phyloP scores from a whole-genome alignment of 1,284 basidiomycete species.

The Fomitopsis palustris region DNA sequence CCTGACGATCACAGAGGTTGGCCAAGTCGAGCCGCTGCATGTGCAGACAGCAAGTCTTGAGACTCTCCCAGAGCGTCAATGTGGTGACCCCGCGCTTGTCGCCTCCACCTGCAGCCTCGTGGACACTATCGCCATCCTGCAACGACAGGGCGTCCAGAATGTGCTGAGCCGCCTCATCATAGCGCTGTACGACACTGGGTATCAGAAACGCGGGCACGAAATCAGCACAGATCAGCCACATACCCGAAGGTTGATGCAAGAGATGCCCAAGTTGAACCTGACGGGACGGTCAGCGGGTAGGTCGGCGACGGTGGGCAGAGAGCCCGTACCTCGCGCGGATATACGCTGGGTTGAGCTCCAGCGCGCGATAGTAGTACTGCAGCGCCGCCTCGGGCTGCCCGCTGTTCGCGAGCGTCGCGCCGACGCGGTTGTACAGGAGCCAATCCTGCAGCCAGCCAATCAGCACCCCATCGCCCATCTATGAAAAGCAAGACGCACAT shows the following conservation, averaged over 20 bases:
- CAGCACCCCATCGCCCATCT: not conserved
- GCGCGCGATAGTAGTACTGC: conserved; percentile 85
- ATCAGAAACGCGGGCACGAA: not conserved
- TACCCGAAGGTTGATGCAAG: conserved; percentile 83
- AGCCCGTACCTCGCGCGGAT: conserved; percentile 76
- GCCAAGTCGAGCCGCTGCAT: conserved; percentile 73
- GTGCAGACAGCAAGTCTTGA: conserved; percentile 78
- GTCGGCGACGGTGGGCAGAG: not conserved
- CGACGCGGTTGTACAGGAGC: conserved; percentile 93
- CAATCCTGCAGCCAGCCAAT: conserved; percentile 66
- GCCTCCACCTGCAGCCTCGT: conserved; percentile 42
- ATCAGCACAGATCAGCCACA: conserved; percentile 16
- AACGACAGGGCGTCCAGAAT: conserved; percentile 83
- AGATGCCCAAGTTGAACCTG: conserved; percentile 90
- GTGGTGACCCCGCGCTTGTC: conserved; percentile 71
- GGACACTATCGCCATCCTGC: conserved; percentile 76
- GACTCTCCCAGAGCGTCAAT: conserved; percentile 78
- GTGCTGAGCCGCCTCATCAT: conserved; percentile 81
- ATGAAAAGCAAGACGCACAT: conserved; percentile 41
- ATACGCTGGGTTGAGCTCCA: conserved; percentile 90
- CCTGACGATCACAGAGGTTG: conserved; percentile 62
- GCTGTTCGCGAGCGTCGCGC: conserved; percentile 93
- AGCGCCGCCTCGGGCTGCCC: conserved; percentile 84
- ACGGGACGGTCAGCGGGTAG: not conserved
- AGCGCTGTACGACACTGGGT: conserved; percentile 46